Percentiles rank a stretch among this genome's conserved stretches.
Conservation (phyloP, 2,329 filamentous ascomycete genomes). For the Alternaria rosae region DNA sequence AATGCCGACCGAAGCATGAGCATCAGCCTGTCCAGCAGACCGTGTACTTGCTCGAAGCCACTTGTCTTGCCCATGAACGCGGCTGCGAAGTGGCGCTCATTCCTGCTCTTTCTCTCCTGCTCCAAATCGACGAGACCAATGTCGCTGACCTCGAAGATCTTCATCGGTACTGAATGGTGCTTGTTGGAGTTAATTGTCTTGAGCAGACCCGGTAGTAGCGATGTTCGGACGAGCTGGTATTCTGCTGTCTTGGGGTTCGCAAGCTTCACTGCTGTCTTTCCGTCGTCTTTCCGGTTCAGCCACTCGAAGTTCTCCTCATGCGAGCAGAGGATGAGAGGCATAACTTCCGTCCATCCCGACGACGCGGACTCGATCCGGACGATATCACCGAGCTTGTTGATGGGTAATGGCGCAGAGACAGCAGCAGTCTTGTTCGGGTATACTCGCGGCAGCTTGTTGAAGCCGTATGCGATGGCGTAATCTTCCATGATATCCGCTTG, state of each 20-base stretch:
- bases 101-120: constrained; percentile 82
- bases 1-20: constrained; percentile 88
- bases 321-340: constrained; percentile 95
- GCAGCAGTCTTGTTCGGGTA: constrained; percentile 87
- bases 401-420: constrained; percentile 82
- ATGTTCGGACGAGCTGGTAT: constrained; percentile 92
- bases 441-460: constrained; percentile 90
- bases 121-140: constrained; percentile 88
- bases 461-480: constrained; percentile 93
- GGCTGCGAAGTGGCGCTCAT: constrained; percentile 95
- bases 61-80: constrained; percentile 93
- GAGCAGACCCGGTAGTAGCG: constrained; percentile 82
- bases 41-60: constrained; percentile 95
- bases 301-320: constrained; percentile 98
- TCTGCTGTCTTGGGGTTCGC: constrained; percentile 93
- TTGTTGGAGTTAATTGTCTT: constrained; percentile 97
- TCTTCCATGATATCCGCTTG: constrained; percentile 99
- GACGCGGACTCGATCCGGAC: constrained; percentile 88
- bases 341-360: constrained; percentile 94
- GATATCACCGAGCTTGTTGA: constrained; percentile 96
- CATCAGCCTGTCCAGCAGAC: constrained; percentile 89
- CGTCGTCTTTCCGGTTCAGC: constrained; percentile 90
- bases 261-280: constrained; percentile 80
- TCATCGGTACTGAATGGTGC: constrained; percentile 84
- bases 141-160: constrained; percentile 90